phyloP scores from a whole-genome alignment of 768 basidiomycete genomes.

The Leccinum rimulosum region DNA sequence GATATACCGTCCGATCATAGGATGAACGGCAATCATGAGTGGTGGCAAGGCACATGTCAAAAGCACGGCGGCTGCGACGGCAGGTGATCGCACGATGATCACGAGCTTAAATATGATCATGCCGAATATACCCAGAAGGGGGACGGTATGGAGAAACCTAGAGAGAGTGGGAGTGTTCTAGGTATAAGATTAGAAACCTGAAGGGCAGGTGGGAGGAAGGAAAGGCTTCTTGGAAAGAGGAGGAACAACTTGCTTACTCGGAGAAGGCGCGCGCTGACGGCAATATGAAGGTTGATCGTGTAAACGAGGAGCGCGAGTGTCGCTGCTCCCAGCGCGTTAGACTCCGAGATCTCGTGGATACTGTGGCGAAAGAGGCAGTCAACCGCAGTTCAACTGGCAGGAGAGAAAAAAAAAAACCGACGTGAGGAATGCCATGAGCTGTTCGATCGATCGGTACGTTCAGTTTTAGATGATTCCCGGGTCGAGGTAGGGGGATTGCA shows the following conservation, averaged over 20 bases:
- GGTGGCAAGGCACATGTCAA: constrained; percentile 22
- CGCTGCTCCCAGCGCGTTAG: constrained; percentile 12
- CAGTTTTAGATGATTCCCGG: background rate
- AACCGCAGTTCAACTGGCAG: background rate
- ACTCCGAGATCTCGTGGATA: constrained; percentile 23
- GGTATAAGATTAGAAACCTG: background rate
- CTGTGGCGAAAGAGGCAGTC: constrained; percentile 10
- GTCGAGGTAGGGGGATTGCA: background rate
- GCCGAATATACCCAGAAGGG: constrained; percentile 25
- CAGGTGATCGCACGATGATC: constrained; percentile 21
- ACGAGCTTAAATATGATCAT: constrained; percentile 20
- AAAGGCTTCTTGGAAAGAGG: background rate
- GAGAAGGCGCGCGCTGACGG: constrained; percentile 15
- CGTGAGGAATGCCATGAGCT: constrained; percentile 31
- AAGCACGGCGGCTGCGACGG: constrained; percentile 15
- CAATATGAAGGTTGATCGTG: constrained; percentile 29
- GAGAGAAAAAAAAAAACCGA: constrained; percentile 6
- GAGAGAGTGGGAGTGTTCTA: constrained; percentile 17
- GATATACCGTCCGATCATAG: constrained; percentile 4
- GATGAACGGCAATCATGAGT: constrained; percentile 10
- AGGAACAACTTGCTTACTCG: constrained; percentile 9
- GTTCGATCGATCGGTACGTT: background rate
- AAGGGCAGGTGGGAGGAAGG: background rate
- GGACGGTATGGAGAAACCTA: constrained; percentile 24
- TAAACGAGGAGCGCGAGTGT: constrained; percentile 30